phyloP scores from a whole-genome alignment of 129 eudicot species.

The Solidago caesia region DNA sequence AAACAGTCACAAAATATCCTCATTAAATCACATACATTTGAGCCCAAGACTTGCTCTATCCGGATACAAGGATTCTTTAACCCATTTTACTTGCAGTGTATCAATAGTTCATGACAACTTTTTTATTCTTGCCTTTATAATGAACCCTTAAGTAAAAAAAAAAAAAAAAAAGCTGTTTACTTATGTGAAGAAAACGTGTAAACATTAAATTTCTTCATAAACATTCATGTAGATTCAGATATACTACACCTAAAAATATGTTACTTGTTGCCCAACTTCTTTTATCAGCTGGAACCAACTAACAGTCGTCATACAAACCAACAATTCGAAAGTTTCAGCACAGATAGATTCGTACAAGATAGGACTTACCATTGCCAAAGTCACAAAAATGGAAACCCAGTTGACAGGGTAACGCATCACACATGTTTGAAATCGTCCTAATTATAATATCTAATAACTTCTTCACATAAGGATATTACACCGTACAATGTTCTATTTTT shows the following conservation, averaged over 20 bases:
- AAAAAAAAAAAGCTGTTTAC: too few species aligned
- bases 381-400: background rate
- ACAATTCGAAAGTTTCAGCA: background rate
- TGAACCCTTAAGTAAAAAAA: too few species aligned
- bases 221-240: background rate
- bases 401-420: background rate
- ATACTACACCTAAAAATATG: background rate
- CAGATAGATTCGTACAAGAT: too few species aligned
- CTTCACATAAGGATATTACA: background rate
- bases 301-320: too few species aligned
- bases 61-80: too few species aligned
- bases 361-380: background rate
- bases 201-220: background rate
- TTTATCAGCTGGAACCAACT: background rate
- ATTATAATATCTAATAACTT: background rate
- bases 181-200: background rate
- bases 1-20: too few species aligned
- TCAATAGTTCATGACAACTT: too few species aligned
- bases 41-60: too few species aligned
- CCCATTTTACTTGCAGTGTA: too few species aligned
- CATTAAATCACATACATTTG: too few species aligned
- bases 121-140: too few species aligned
- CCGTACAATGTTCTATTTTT: background rate
- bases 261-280: background rate
- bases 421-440: background rate